Evolutionary conservation across 2,329 filamentous ascomycete genomes (phyloP), one percentile per base, ranked within the genome.

Genomic region (Cladosporium sp.): DNA sequence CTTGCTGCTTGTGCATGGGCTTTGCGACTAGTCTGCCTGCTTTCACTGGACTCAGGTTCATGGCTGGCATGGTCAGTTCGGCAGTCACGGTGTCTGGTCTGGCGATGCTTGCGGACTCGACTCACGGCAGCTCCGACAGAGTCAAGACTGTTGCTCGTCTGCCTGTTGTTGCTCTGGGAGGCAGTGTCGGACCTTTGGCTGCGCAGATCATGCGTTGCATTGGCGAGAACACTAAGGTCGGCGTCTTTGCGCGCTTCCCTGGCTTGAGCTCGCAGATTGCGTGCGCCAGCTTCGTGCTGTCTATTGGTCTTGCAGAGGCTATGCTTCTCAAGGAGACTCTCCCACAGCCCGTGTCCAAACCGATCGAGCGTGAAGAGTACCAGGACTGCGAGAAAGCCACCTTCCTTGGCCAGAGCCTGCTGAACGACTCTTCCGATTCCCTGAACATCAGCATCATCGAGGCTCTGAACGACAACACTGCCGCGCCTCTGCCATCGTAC

Each of bases 1-100:
- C 76, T n/a, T 82, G 80, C 73, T 83, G 81, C 68, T 58, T 82
- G 26, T 76, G 72, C 67, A 82, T 82, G 79, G 80, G 81, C 14
- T 83, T 83, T 66, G 81, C 80, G 15, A 82, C 77, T 6, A 76
- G 74, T 32, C 74, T 82, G 24, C 71, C 75, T 8, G 76, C 74
- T 59, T 83, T 81, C 68, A 77, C 79, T 30, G 70, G 79, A 21
- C 76, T 82, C 70, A 76, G 81, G 36, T 81, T 81, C 67, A 68
- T 81, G 30, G 78, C 79, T 4, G 81, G 81, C 15, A 71, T 81
- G 59, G 77, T 80, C 63, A 79, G 80, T 67, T 80, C 80, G 10
- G 79, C 80, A 0, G 77, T 81, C 11, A 75, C 79, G n/a, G 80
- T 82, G 34, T 79, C 80, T 4, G 79, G 76, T 4, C 73, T 82